Evolutionary conservation across 2,329 filamentous ascomycete species (phyloP).

Genomic region (Aspergillus fischeri): DNA sequence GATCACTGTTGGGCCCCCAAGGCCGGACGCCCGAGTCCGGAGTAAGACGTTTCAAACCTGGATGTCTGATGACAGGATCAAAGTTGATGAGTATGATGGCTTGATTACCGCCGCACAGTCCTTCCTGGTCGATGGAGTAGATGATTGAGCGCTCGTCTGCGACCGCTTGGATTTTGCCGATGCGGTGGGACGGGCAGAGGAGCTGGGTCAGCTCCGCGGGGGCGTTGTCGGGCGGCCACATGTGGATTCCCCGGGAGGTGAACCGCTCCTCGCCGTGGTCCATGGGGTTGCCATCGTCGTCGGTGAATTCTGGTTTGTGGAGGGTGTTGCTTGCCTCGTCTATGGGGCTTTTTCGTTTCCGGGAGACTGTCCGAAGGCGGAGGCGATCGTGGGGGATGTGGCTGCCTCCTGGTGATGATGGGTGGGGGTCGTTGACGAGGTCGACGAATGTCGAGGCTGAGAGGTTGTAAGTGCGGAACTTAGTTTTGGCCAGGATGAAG

Average conservation of each 20-base stretch:
- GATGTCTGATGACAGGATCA: slow-evolving; percentile 33
- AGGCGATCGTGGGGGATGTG: slow-evolving; percentile 36
- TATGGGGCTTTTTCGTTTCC: slow-evolving; percentile 38
- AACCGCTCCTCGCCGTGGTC: slow-evolving; percentile 38
- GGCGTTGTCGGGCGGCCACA: slow-evolving; percentile 42
- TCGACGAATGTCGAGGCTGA: slow-evolving; percentile 41
- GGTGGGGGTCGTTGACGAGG: slow-evolving; percentile 38
- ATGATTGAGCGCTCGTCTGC: slow-evolving; percentile 39
- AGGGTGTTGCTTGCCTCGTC: slow-evolving; percentile 30
- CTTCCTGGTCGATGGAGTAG: slow-evolving; percentile 34
- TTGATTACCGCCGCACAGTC: slow-evolving; percentile 18
- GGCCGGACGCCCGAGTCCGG: background rate
- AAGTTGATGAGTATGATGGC: slow-evolving; percentile 39
- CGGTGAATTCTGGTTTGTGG: slow-evolving; percentile 24
- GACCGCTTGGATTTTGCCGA: slow-evolving; percentile 30
- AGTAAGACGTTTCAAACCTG: slow-evolving; percentile 14
- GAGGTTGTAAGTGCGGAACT: slow-evolving; percentile 40
- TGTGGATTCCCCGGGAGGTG: slow-evolving; percentile 32
- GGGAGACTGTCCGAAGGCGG: slow-evolving; percentile 39
- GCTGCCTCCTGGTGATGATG: slow-evolving; percentile 17
- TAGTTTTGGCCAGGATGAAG: slow-evolving; percentile 43
- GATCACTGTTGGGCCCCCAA: background rate
- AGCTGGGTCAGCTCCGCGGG: slow-evolving; percentile 35
- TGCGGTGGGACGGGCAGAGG: slow-evolving; percentile 36
- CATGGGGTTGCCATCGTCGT: slow-evolving; percentile 23